A percentile compares a stretch with the other conserved stretches of the same genome.
These are phyloP conservation scores for Paraleonurus japonicus DNA, from an alignment of 257 asterid species.

Conservation along the genomic window DNA sequence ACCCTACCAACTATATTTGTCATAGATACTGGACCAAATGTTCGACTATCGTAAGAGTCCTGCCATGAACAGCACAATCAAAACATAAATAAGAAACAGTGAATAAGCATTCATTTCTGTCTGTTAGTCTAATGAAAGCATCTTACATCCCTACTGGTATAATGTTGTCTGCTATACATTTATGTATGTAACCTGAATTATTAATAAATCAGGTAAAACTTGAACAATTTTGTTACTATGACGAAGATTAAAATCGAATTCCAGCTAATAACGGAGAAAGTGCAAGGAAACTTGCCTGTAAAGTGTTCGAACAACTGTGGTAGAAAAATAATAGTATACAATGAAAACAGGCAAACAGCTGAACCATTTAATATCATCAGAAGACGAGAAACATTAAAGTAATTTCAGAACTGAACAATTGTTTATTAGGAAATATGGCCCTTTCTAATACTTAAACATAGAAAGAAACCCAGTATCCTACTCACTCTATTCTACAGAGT, in stretches of 20 bases:
- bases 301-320: background rate
- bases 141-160: background rate
- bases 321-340: no score
- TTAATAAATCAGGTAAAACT: background rate
- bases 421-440: background rate
- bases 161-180: background rate
- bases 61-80: conserved; percentile 32
- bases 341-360: no score
- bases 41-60: conserved; percentile 92
- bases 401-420: background rate
- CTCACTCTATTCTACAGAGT: background rate
- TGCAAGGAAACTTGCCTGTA: background rate
- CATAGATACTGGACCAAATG: conserved; percentile 80
- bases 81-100: background rate
- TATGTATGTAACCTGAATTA: background rate
- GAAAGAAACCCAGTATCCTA: background rate
- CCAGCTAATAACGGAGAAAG: background rate
- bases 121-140: background rate
- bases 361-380: no score
- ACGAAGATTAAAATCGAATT: background rate
- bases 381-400: background rate
- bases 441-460: background rate
- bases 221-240: background rate
- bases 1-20: conserved; percentile 71
- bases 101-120: background rate